Evolutionary conservation across 2,329 filamentous ascomycete genomes (phyloP), one percentile per base, ranked within the genome.

Genomic region (Dothideomycetidae sp.): DNA sequence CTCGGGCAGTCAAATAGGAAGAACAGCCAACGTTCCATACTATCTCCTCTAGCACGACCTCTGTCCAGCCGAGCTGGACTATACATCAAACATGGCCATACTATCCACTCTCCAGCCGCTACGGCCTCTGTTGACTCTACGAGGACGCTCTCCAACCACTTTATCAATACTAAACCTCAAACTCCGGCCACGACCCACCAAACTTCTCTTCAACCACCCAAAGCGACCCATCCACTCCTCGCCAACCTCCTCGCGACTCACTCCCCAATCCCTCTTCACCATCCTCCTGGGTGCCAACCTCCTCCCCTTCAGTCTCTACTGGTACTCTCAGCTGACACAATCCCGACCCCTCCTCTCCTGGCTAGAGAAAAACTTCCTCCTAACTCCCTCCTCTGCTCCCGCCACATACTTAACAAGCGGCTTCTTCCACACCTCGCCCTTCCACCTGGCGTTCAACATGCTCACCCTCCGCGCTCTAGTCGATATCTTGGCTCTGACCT

Each of bases 391-490:
- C 18, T 17, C 16, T 13, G 29, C 36, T 3, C 2, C 16, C 4
- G 10, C 11, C 12, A 38, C 36, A 5, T 32, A 32, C 29, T 18
- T 38, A 29, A 38, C 36, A 5, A 13, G 29, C 5, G 36, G 36
- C 19, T 38, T 38, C 36, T 31, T 38, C 28, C 36, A 38, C 36
- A 21, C 36, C 30, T 23, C 21, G 18, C 16, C 26, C 36, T 10
- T 32, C 17, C 36, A 38, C 29, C 18, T 38, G 18, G 18, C 33
- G 17, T 38, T 38, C 36, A 38, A 38, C 36, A 31, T 38, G 29
- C 21, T 33, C 36, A 38, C 36, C 3, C 30, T 38, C 7, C 36
- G 36, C 17, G 31, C 36, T 3, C 19, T 29, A 10, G 16, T 38
- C 29, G 15, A 31, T 9, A 38, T 38, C 17, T 18, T 38, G 7